Percentiles rank a stretch among this genome's conserved stretches.
Evolutionary conservation across 129 eudicot species (phyloP).

Genomic region (Flaveria sonorensis): DNA sequence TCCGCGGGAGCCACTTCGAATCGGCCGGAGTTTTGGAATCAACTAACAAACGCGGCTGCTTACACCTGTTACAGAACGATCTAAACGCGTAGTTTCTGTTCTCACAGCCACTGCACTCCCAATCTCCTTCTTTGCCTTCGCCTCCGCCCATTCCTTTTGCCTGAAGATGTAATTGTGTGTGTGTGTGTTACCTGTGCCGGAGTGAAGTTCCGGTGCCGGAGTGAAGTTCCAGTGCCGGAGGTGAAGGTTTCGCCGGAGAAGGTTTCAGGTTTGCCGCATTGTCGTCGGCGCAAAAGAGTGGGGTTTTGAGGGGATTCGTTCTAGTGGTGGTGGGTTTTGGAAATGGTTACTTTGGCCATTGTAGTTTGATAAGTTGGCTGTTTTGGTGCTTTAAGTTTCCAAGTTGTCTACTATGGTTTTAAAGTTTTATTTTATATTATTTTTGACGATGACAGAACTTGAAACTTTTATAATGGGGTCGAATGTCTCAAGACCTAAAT

Average conservation of each 20-base stretch:
- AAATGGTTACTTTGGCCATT: slow-evolving; percentile 5
- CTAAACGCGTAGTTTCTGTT: slow-evolving; percentile 93
- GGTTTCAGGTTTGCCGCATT: slow-evolving; percentile 27
- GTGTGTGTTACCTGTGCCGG: background rate
- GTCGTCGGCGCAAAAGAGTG: slow-evolving; percentile 32
- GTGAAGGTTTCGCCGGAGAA: slow-evolving; percentile 13
- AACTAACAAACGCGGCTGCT: slow-evolving; percentile 83
- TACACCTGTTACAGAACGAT: slow-evolving; percentile 88
- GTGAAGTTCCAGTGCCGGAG: background rate
- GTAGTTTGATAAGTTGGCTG: background rate
- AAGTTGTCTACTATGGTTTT: background rate
- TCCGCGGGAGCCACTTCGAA: slow-evolving; percentile 93
- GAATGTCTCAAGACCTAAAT: too few relatives aligned
- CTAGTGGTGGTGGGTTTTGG: slow-evolving; percentile 31
- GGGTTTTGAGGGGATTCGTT: slow-evolving; percentile 25
- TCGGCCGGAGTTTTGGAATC: slow-evolving; percentile 81
- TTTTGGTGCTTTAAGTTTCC: slow-evolving; percentile 1
- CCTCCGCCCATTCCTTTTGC: slow-evolving; percentile 47
- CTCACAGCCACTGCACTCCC: slow-evolving; percentile 86
- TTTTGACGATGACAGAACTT: too few relatives aligned
- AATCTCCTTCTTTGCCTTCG: slow-evolving; percentile 92
- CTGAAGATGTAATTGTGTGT: slow-evolving; percentile 8
- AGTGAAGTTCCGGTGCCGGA: background rate
- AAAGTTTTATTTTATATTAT: background rate
- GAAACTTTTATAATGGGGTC: too few relatives aligned